phyloP scores from a whole-genome alignment of 2,329 filamentous ascomycete genomes.

The Sarocladium oryzae region DNA sequence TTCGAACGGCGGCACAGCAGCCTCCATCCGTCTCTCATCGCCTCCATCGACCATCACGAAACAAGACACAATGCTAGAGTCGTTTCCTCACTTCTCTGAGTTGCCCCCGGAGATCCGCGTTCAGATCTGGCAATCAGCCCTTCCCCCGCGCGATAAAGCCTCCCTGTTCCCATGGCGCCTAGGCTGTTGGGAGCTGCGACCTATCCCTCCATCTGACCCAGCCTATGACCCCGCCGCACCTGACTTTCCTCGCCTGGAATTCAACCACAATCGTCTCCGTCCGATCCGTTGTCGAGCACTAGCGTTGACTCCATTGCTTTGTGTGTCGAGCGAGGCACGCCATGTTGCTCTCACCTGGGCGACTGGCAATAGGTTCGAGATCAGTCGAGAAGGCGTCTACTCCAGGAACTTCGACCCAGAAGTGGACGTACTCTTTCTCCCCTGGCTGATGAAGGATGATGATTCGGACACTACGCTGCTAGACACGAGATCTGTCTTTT shows the following conservation, averaged over 20 bases:
- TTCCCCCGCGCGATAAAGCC: not conserved
- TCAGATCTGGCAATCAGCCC: conserved; percentile 1
- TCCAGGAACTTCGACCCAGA: not conserved
- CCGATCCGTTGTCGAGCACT: not conserved
- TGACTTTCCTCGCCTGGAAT: not conserved
- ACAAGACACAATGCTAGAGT: no score
- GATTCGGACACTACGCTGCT: not conserved
- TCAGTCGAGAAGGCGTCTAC: not conserved
- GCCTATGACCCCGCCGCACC: conserved; percentile 2
- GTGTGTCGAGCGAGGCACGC: not conserved
- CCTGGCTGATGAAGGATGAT: conserved; percentile 4
- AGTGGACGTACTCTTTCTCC: not conserved
- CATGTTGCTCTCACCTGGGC: not conserved
- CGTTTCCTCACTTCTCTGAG: conserved; percentile 23
- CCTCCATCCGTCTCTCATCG: no score
- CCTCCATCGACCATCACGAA: no score
- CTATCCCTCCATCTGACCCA: conserved; percentile 2
- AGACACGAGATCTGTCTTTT: not conserved
- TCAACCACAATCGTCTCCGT: not conserved
- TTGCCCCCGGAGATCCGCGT: conserved; percentile 24
- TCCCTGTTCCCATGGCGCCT: conserved; percentile 6
- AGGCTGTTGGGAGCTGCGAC: not conserved
- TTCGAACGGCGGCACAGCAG: no score
- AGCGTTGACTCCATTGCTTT: not conserved
- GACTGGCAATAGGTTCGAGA: not conserved